Percentiles rank a stretch among this genome's conserved stretches.
Evolutionary conservation across 2,329 filamentous ascomycete species (phyloP).

Genomic region (Paecilomyces formosus): DNA sequence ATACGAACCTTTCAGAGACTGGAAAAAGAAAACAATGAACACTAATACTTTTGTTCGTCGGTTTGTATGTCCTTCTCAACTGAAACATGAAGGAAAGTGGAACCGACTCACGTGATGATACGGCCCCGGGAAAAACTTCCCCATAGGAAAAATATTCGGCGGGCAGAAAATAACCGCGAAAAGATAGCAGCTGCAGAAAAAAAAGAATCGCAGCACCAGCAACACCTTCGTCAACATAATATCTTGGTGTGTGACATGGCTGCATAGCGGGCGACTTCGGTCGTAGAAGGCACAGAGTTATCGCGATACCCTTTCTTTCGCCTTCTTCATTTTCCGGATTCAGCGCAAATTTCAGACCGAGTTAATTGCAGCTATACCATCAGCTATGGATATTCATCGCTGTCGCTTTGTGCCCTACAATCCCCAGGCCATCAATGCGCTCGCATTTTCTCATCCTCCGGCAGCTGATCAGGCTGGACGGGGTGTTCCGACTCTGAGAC

Average conservation of each 20-base stretch:
- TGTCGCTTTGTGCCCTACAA: slow-evolving; percentile 93
- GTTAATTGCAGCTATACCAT: slow-evolving; percentile 2
- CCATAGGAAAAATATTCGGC: slow-evolving; percentile 16
- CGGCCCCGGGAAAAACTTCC: slow-evolving; percentile 11
- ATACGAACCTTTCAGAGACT: too few species aligned
- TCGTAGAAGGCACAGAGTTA: slow-evolving; percentile 12
- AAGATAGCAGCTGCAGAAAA: slow-evolving; percentile 6
- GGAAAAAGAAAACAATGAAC: too few species aligned
- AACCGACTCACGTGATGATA: slow-evolving; percentile 16
- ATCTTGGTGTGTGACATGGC: slow-evolving; percentile 11
- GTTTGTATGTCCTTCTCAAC: neutral
- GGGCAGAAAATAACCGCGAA: slow-evolving; percentile 19
- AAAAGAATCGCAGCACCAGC: slow-evolving; percentile 16
- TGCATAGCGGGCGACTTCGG: slow-evolving; percentile 12
- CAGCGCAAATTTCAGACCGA: slow-evolving; percentile 7
- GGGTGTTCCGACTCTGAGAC: slow-evolving; percentile 56
- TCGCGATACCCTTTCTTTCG: slow-evolving; percentile 4
- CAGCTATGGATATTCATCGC: slow-evolving; percentile 85
- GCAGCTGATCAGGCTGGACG: slow-evolving; percentile 39
- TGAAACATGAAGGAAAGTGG: slow-evolving; percentile 2
- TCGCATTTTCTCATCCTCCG: slow-evolving; percentile 80
- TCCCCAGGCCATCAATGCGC: slow-evolving; percentile 83
- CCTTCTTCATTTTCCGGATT: slow-evolving; percentile 5
- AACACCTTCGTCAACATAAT: slow-evolving; percentile 9
- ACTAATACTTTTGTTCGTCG: too few species aligned